Percentiles rank a stretch among this genome's conserved stretches.
These are phyloP conservation scores for Lentinula sp. DNA, from an alignment of 768 basidiomycete genomes.

Conservation along the genomic window DNA sequence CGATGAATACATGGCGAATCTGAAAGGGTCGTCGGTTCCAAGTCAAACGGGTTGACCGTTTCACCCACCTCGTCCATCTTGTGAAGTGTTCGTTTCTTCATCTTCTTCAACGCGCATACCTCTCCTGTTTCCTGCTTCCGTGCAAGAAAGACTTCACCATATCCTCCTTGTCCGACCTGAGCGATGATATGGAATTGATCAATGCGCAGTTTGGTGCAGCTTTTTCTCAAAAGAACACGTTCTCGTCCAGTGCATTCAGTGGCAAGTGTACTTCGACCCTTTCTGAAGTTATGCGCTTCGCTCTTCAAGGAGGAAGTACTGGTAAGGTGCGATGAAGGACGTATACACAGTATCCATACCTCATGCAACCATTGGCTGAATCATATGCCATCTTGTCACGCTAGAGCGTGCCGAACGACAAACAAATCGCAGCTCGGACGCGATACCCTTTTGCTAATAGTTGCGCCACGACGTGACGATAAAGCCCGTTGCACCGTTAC, in stretches of 20 bases:
- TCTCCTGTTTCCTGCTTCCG: conserved; percentile 93
- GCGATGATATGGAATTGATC: conserved; percentile 98
- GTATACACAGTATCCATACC: neutral
- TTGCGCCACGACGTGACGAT: conserved; percentile 10
- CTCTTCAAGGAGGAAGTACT: conserved; percentile 54
- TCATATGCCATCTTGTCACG: conserved; percentile 65
- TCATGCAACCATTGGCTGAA: conserved; percentile 32
- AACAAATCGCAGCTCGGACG: conserved; percentile 37
- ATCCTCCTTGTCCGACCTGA: conserved; percentile 98
- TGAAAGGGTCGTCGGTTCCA: conserved; percentile 19
- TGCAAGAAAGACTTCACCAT: conserved; percentile 96
- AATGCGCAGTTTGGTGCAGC: conserved; percentile 88
- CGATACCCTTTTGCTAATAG: conserved; percentile 9
- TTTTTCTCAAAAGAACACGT: conserved; percentile 83
- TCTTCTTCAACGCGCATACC: conserved; percentile 96
- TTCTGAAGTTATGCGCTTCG: conserved; percentile 62
- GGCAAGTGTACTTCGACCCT: too few relatives aligned
- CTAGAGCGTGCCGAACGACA: conserved; percentile 60
- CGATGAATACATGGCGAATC: conserved; percentile 97
- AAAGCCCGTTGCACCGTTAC: conserved; percentile 12
- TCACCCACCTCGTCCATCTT: conserved; percentile 92
- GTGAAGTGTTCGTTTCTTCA: conserved; percentile 88
- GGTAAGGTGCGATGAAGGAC: conserved; percentile 30
- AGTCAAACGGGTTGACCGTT: conserved; percentile 1
- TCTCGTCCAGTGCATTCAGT: too few relatives aligned